Base-by-base conservation (phyloP, 2,329 filamentous ascomycete genomes). In the Trichophyton verrucosum region DNA sequence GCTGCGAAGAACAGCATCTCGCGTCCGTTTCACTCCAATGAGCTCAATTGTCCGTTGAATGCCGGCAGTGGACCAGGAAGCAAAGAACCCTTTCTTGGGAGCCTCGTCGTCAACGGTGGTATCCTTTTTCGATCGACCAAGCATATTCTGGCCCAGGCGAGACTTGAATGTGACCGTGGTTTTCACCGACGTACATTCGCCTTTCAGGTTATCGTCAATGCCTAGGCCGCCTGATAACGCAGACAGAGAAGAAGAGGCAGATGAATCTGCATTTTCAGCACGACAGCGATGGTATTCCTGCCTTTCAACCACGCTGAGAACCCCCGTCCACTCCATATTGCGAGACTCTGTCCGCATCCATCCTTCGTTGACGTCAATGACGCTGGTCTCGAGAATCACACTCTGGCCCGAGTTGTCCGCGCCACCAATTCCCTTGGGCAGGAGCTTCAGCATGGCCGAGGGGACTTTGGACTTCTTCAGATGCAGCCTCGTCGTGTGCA, bases 301-400 rank as follows among this genome's bases (percentile, higher is more conserved):
- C 59, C 78, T 78, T 68, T 86, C 84, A 44, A 86, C 77, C 0
- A 86, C 83, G 57, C 79, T 83, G 38, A 86, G 70, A 20, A 86
- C 82, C 38, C 83, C 83, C 0, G 83, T 85, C 82, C 82, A 86
- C 66, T 86, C 83, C 67, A 86, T 77, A 63, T 86, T 86, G 61
- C 79, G 77, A 13, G 80, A 82, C 66, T 86, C 83, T 0, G 83
- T 85, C 68, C 82, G 77, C 84, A 86, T 86, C 81, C 81, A 84
- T 61, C 84, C 84, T 66, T 85, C 80, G 62, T 77, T 80, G 58
- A 82, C 75, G 68, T 86, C 83, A 15, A 86, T 80, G 7, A 82
- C 75, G 61, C 80, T 84, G 63, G 77, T 83, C 68, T 86, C 84
- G 2, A 86, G 77, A 61, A 86, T 85, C 67, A 82, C 85, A 65